Evolutionary conservation across 2,329 filamentous ascomycete genomes (phyloP), one percentile per base, ranked within the genome.

Genomic region (Xylariaceae sp.): DNA sequence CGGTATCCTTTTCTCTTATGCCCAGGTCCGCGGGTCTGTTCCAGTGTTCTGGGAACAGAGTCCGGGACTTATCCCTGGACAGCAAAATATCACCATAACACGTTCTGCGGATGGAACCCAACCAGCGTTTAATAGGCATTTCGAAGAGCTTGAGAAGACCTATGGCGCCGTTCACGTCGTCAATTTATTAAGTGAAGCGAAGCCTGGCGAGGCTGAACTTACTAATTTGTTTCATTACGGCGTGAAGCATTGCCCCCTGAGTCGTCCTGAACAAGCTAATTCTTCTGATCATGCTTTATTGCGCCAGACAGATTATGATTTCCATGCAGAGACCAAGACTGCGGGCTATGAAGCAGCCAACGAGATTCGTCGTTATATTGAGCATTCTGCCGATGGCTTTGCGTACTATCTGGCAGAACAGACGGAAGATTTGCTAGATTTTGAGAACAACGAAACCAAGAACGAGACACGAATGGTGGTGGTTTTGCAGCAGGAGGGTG

Each of bases 31-130:
- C 67, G 94, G 94, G 44, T 97, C 92, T 5, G 90, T 99, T 6
- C 94, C 94, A 0, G 82, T 97, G 2, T 99, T 99, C 73, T 99
- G 94, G 94, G 94, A 99, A 73, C 94, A 97, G 73, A 84, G 88
- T 34, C 86, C 92, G 9, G 92, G 92, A 17, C 81, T 97, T 37
- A 81, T 96, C 42, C 93, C 94, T 0, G 90, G 90, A 2, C 91
- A 97, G 68, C 94, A 97, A 72, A 97, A 97, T 72, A 96, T 99
- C 50, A 87, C 88, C 45, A 83, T 97, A 50, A 96, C 92, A 5
- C 82, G 94, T 60, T 96, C 92, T 10, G 82, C 85, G 0, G 92
- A 97, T 70, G 94, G 94, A 8, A 92, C 92, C 0, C 92, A 97
- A 69, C 93, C 92, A 39, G 91, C 94, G 1, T 97, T 99, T 71